These are phyloP conservation scores for Leccinum solheimii DNA, from an alignment of 1,284 basidiomycete species.

Conservation along the genomic window DNA sequence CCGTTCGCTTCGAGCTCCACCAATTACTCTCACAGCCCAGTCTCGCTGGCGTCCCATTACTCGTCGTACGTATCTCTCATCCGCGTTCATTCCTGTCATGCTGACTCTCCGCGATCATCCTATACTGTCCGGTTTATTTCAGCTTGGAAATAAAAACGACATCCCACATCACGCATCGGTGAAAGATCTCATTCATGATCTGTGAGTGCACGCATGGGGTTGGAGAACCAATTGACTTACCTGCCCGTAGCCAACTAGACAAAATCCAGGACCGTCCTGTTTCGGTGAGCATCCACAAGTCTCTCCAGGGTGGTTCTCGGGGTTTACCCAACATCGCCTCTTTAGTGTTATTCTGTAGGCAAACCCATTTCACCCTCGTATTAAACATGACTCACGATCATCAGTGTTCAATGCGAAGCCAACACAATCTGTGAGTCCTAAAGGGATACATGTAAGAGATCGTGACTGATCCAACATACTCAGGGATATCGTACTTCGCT, in stretches of 20 bases:
- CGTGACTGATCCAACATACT: conserved; percentile 9
- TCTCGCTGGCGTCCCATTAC: conserved; percentile 79
- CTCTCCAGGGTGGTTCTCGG: not conserved
- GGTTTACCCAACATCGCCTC: not conserved
- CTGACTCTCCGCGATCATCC: not conserved
- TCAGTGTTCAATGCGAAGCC: conserved; percentile 91
- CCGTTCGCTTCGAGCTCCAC: conserved; percentile 88
- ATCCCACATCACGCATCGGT: conserved; percentile 77
- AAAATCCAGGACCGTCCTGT: conserved; percentile 84
- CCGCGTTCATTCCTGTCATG: not conserved
- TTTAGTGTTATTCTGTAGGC: conserved; percentile 78
- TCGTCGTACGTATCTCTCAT: conserved; percentile 63
- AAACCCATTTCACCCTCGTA: not conserved
- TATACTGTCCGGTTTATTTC: not conserved
- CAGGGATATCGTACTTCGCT: conserved; percentile 74
- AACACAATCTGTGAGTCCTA: conserved; percentile 78
- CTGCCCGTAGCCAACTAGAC: conserved; percentile 62
- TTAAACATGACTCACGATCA: conserved; percentile 7
- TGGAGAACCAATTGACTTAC: conserved; percentile 1
- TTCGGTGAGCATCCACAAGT: conserved; percentile 59
- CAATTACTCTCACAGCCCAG: conserved; percentile 77
- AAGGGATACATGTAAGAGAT: not conserved
- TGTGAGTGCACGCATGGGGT: conserved; percentile 51
- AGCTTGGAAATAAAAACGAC: conserved; percentile 97
- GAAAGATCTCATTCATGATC: conserved; percentile 81